Conservation (phyloP, 306 rosid genomes). For the Pterocarpus macrocarpus region DNA sequence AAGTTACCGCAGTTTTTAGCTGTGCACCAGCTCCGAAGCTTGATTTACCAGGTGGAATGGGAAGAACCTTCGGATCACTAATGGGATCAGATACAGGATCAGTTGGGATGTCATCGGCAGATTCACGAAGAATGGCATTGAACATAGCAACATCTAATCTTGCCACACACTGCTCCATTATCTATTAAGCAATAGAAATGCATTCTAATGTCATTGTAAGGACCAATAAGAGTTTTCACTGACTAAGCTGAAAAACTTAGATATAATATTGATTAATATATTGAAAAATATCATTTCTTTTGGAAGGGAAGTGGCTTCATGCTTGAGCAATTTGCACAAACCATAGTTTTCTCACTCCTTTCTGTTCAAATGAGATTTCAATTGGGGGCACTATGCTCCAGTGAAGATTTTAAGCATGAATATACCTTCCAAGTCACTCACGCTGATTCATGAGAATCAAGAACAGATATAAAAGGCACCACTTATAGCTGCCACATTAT, state of each 20-base stretch:
- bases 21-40: constrained; percentile 98
- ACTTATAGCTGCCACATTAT: not conserved
- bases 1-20: constrained; percentile 86
- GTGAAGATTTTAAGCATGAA: not conserved
- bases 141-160: constrained; percentile 98
- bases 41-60: constrained; percentile 77
- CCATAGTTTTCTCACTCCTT: constrained; percentile 17
- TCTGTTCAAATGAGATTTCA: not conserved
- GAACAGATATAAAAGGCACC: not conserved
- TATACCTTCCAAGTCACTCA: constrained; percentile 6
- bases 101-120: constrained; percentile 87
- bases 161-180: constrained; percentile 95
- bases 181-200: constrained; percentile 54
- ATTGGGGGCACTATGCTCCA: constrained; percentile 13
- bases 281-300: constrained; percentile 1
- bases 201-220: constrained; percentile 33
- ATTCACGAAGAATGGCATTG: constrained; percentile 97
- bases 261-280: constrained; percentile 14
- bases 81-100: constrained; percentile 98
- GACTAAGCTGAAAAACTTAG: not conserved
- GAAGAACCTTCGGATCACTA: constrained; percentile 84
- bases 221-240: not conserved
- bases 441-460: not conserved
- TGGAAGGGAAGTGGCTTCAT: not conserved
- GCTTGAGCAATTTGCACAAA: constrained; percentile 28